A percentile compares a stretch with the other conserved stretches of the same genome.
Evolutionary conservation across 2,329 filamentous ascomycete species (phyloP).

Genomic region (Aspergillus unguis): DNA sequence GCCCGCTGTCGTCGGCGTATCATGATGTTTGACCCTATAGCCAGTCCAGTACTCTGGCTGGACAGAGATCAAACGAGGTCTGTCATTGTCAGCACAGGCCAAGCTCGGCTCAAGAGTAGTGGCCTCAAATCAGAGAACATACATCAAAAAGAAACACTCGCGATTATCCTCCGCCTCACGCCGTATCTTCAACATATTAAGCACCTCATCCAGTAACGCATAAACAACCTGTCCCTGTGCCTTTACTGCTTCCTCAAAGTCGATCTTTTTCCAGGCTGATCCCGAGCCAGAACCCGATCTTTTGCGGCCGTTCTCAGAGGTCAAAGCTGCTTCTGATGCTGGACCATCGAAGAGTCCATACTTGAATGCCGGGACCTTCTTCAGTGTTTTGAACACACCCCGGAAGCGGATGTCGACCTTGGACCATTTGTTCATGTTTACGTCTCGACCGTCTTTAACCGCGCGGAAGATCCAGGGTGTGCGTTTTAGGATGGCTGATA

Average conservation of each 20-base stretch:
- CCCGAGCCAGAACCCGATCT: not conserved
- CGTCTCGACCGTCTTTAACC: constrained; percentile 15
- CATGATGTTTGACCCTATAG: constrained; percentile 21
- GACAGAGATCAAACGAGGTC: constrained; percentile 16
- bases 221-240: constrained; percentile 24
- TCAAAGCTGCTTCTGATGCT: not conserved
- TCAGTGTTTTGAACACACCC: constrained; percentile 24
- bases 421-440: constrained; percentile 23
- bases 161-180: constrained; percentile 9
- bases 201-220: constrained; percentile 25
- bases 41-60: constrained; percentile 27
- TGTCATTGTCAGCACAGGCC: not conserved
- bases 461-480: constrained; percentile 25
- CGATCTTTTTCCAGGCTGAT: not conserved
- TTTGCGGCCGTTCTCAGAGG: not conserved
- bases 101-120: too few species aligned
- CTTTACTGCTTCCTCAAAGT: constrained; percentile 11
- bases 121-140: not conserved
- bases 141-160: constrained; percentile 20
- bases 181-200: constrained; percentile 15
- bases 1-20: constrained; percentile 20
- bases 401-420: constrained; percentile 22
- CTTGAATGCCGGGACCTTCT: constrained; percentile 20
- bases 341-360: constrained; percentile 20
- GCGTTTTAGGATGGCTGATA: constrained; percentile 17